A percentile compares a stretch with the other conserved stretches of the same genome.
Conservation (phyloP, 2,329 filamentous ascomycete genomes). For the Capronia coronata region DNA sequence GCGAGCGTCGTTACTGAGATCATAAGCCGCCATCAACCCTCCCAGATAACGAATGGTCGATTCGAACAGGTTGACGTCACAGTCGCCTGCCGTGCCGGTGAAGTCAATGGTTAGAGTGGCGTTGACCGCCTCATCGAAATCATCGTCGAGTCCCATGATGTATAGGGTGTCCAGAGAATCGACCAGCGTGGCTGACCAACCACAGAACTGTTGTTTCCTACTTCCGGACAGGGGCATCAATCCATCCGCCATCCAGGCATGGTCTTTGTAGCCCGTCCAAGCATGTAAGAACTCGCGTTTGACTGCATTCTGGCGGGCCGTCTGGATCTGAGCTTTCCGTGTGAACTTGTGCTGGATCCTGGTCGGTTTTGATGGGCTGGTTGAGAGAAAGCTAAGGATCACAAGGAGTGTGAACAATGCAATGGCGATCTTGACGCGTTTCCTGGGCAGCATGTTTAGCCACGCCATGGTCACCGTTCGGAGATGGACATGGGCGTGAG, state of each 20-base stretch:
- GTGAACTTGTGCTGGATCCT: constrained; percentile 5
- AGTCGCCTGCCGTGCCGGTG: constrained; percentile 33
- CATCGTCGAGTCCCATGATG: constrained; percentile 55
- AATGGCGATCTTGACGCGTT: neutral
- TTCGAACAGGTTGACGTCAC: constrained; percentile 43
- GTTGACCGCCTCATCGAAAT: constrained; percentile 50
- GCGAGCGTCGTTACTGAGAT: constrained; percentile 44
- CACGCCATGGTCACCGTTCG: neutral
- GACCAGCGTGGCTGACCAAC: constrained; percentile 54
- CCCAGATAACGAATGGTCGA: constrained; percentile 50
- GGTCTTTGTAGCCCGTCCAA: constrained; percentile 12
- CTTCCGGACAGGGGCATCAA: constrained; percentile 10
- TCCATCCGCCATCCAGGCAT: constrained; percentile 14
- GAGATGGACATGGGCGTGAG: neutral
- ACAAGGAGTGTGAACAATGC: neutral
- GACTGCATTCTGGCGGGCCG: constrained; percentile 10
- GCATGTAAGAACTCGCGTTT: constrained; percentile 14
- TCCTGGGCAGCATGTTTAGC: neutral
- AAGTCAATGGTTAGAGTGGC: constrained; percentile 52
- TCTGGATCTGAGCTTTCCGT: neutral
- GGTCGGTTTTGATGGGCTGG: neutral
- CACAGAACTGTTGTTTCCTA: constrained; percentile 6
- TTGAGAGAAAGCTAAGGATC: neutral
- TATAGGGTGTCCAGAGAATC: constrained; percentile 56
- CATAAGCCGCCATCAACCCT: constrained; percentile 49